Evolutionary conservation across 192 early-diverging fungal genomes (phyloP).

Genomic region (Backusella westeae): DNA sequence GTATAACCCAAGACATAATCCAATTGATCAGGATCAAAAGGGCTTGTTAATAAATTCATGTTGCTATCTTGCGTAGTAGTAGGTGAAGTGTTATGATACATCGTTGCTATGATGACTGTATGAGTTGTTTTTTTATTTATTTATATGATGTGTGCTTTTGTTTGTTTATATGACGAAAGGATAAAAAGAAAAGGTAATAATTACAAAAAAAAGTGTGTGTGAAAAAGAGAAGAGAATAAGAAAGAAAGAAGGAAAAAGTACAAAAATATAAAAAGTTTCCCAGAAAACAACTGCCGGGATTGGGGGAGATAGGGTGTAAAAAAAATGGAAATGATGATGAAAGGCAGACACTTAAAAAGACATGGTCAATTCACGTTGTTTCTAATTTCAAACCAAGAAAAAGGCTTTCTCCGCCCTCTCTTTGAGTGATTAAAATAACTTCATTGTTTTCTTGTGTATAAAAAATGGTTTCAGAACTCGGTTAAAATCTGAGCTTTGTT

Average conservation of each 20-base stretch:
- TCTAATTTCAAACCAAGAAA: slow-evolving; percentile 4
- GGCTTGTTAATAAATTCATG: slow-evolving; percentile 9
- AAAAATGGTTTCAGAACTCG: slow-evolving; percentile 3
- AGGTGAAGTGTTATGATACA: neutral
- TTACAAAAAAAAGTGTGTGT: neutral
- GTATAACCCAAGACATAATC: neutral
- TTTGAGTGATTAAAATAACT: neutral
- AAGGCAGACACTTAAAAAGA: neutral
- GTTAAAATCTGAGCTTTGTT: slow-evolving; percentile 2
- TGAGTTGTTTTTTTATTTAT: neutral
- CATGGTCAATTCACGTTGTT: slow-evolving; percentile 1
- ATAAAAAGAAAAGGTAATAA: neutral
- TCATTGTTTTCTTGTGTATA: neutral
- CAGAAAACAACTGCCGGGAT: neutral
- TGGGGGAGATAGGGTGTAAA: neutral
- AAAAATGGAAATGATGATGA: neutral
- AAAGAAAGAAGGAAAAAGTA: neutral
- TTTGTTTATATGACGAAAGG: neutral
- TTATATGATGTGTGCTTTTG: neutral
- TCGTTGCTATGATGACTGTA: neutral
- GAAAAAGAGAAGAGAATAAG: neutral
- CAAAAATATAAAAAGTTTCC: neutral
- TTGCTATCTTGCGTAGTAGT: neutral
- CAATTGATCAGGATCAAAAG: slow-evolving; percentile 1
- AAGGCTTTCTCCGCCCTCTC: neutral